A percentile compares a stretch with the other conserved stretches of the same genome.
phyloP scores from a whole-genome alignment of 2,329 filamentous ascomycete species.

The Epichloe elymi region DNA sequence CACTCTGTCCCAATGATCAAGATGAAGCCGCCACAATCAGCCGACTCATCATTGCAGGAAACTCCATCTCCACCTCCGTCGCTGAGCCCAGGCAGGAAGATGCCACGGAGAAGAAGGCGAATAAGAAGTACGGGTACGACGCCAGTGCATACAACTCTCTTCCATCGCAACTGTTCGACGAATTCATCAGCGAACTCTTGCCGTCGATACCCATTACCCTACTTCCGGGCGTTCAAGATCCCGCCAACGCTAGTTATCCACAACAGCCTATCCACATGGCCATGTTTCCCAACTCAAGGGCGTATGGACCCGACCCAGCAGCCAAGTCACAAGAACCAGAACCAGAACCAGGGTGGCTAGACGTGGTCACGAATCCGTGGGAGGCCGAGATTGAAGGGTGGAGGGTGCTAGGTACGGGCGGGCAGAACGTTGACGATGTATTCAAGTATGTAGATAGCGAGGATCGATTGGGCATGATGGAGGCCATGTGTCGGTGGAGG shows the following conservation, averaged over 20 bases:
- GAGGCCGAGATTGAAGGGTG: conserved; percentile 84
- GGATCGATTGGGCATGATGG: conserved; percentile 77
- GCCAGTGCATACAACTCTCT: conserved; percentile 74
- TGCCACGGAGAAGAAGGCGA: conserved; percentile 29
- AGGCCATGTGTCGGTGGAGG: conserved; percentile 85
- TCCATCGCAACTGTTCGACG: conserved; percentile 73
- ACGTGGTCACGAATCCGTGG: conserved; percentile 86
- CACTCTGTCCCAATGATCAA: conserved; percentile 47
- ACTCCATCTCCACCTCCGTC: conserved; percentile 62
- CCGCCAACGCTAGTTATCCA: conserved; percentile 77
- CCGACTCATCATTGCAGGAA: conserved; percentile 80
- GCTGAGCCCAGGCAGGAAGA: conserved; percentile 26
- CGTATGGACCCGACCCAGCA: conserved; percentile 43
- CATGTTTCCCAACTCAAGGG: conserved; percentile 68
- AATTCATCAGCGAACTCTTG: conserved; percentile 67
- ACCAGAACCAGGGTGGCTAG: conserved; percentile 58
- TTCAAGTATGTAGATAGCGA: conserved; percentile 78
- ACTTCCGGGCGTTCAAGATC: conserved; percentile 71
- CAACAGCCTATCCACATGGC: conserved; percentile 89
- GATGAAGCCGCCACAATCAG: conserved; percentile 54
- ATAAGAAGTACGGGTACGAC: conserved; percentile 92
- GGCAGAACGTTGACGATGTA: conserved; percentile 88
- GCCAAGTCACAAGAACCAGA: conserved; percentile 32
- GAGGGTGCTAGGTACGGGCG: conserved; percentile 73
- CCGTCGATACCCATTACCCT: conserved; percentile 81